Base-by-base conservation (phyloP, 2,329 filamentous ascomycete species). In the Trichoderma sp. region DNA sequence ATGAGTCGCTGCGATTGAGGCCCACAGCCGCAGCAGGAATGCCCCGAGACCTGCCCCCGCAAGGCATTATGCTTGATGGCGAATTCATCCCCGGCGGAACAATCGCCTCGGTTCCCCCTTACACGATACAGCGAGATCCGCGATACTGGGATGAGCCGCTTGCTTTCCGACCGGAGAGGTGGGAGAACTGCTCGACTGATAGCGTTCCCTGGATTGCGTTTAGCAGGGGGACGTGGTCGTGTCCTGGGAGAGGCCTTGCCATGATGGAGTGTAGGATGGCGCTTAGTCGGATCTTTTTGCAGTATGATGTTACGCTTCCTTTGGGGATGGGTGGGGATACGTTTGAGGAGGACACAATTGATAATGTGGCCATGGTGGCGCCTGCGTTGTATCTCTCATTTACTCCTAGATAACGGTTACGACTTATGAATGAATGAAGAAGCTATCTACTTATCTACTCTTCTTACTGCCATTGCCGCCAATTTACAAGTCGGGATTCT, bases 1-100 rank as follows among this genome's bases (percentile, higher is more conserved):
- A 85, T 60, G 84, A 86, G 73, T 65, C 80, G 0, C 75, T 84
- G 39, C 77, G 83, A 0, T 73, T 84, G 4, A 76, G 81, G 56
- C 82, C 83, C 1, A 75, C 82, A 1, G 79, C 83, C 0, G 79
- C 80, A 0, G 77, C 77, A 2, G 82, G 81, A 3, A 36, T 80
- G 8, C 78, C 79, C 56, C 75, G 83, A 2, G 73, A 79, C 34
- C 83, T 83, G 2, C 82, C 83, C 0, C 77, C 79, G 0, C 77
- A 82, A 57, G 83, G 83, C 2, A 15, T 79, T 4, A 39, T 57
- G 7, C 21, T 84, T 4, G 80, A 76, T 0, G 77, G 78, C 0
- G 73, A 63, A 0, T 79, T 77, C 34, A 79, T 83, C 43, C 81
- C 82, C 0, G 82, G 81, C 0, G 77, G 80, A 53, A 79, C 77